Conservation (phyloP, 208 protist species). For the Trypanosoma vivax region DNA sequence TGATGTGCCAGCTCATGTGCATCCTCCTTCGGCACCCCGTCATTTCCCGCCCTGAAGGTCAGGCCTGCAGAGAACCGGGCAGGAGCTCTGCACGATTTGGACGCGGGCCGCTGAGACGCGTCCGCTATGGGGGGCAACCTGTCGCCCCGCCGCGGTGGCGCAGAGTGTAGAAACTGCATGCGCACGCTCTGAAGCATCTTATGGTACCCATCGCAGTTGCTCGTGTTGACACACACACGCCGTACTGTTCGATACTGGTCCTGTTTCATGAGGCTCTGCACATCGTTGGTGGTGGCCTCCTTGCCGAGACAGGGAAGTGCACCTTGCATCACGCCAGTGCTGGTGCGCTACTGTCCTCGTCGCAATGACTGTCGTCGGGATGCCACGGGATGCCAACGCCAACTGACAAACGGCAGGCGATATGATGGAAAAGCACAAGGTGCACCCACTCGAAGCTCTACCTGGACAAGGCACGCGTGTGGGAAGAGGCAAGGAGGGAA, state of each 20-base stretch:
- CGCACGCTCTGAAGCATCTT: conserved; percentile 53
- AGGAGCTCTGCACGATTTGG: not conserved
- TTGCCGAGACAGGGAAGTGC: not conserved
- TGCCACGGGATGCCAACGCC: too few relatives aligned
- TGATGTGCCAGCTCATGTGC: conserved; percentile 12
- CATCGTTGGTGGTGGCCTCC: not conserved
- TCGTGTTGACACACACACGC: conserved; percentile 23
- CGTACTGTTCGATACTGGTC: conserved; percentile 10
- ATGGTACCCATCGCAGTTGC: conserved; percentile 26
- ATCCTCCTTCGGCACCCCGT: conserved; percentile 7
- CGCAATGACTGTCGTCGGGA: too few relatives aligned
- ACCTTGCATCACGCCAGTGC: not conserved
- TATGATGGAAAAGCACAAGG: too few relatives aligned
- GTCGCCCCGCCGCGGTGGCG: conserved; percentile 5
- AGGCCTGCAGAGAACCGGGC: conserved; percentile 9
- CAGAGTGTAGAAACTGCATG: conserved; percentile 27
- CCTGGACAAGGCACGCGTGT: too few relatives aligned
- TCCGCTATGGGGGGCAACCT: conserved; percentile 41
- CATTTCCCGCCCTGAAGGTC: not conserved
- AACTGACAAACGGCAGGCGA: too few relatives aligned
- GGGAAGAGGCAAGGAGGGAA: too few relatives aligned
- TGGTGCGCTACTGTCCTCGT: too few relatives aligned
- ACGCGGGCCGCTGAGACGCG: conserved; percentile 29
- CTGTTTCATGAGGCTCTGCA: not conserved
- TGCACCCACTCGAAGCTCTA: too few relatives aligned